Conservation (phyloP, 768 basidiomycete species). For the Macrolepiota fuliginosa region DNA sequence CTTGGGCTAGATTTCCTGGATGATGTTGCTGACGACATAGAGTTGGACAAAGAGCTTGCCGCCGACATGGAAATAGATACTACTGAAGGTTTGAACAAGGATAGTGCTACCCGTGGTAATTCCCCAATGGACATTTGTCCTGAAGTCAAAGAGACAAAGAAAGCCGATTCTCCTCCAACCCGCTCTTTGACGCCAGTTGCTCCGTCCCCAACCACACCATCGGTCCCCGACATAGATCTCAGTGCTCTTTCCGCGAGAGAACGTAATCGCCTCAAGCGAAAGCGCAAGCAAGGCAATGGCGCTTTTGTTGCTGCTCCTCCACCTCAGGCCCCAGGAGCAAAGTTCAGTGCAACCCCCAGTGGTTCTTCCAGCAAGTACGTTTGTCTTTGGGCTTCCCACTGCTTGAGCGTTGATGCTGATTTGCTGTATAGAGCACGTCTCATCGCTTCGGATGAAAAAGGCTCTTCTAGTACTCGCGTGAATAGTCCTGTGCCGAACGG, state of each 20-base stretch:
- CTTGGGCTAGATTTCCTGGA: constrained; percentile 88
- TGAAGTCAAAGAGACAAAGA: constrained; percentile 31
- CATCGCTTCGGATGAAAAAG: constrained; percentile 60
- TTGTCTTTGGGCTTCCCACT: not conserved
- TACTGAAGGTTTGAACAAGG: constrained; percentile 22
- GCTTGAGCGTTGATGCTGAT: not conserved
- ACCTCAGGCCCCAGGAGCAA: constrained; percentile 54
- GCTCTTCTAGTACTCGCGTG: constrained; percentile 47
- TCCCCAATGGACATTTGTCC: constrained; percentile 35
- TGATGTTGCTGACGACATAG: constrained; percentile 77
- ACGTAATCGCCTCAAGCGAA: constrained; percentile 90
- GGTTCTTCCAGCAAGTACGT: constrained; percentile 61
- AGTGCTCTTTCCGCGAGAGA: constrained; percentile 83
- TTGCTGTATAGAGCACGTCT: constrained; percentile 60
- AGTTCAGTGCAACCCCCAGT: constrained; percentile 57
- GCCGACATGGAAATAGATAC: constrained; percentile 50
- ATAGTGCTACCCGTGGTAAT: constrained; percentile 2
- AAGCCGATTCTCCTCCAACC: constrained; percentile 37
- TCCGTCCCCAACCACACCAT: constrained; percentile 46
- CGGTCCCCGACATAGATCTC: constrained; percentile 44
- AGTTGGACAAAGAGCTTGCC: constrained; percentile 79
- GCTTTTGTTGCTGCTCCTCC: constrained; percentile 80
- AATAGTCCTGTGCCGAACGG: constrained; percentile 55
- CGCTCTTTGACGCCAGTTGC: constrained; percentile 46
- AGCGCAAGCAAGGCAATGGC: constrained; percentile 83